A percentile compares a stretch with the other conserved stretches of the same genome.
Conservation (phyloP, 108 stramenopile genomes). For the Pelagomonas calceolata region DNA sequence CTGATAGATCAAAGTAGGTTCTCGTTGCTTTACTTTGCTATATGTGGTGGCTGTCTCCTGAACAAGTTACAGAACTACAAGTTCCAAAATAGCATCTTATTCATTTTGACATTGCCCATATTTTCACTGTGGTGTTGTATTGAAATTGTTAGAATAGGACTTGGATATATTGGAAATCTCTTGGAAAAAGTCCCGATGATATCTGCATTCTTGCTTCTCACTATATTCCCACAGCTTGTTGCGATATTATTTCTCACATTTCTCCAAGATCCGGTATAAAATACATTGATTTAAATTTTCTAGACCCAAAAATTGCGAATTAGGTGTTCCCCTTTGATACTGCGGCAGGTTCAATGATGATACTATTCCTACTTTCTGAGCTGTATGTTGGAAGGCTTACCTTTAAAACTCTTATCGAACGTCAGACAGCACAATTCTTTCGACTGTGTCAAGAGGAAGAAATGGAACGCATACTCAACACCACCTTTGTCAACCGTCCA, state of each 20-base stretch:
- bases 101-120: not conserved
- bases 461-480: no score
- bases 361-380: constrained; percentile 3
- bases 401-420: constrained; percentile 5
- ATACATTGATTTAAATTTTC: not conserved
- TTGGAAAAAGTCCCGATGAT: constrained; percentile 11
- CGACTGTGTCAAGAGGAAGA: constrained; percentile 14
- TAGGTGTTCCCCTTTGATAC: constrained; percentile 9
- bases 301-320: not conserved
- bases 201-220: constrained; percentile 10
- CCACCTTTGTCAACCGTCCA: no score
- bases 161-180: constrained; percentile 10
- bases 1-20: no score
- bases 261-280: not conserved
- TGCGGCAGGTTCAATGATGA: not conserved
- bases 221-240: constrained; percentile 10
- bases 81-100: not conserved
- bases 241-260: not conserved
- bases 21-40: not conserved
- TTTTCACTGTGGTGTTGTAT: not conserved
- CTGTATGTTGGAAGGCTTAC: constrained; percentile 6
- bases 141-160: not conserved
- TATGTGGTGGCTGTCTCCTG: not conserved
- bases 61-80: not conserved
- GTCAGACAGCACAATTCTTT: constrained; percentile 16